Evolutionary conservation across 2,329 filamentous ascomycete species (phyloP).

Genomic region (Aaosphaeria pasadenensis): DNA sequence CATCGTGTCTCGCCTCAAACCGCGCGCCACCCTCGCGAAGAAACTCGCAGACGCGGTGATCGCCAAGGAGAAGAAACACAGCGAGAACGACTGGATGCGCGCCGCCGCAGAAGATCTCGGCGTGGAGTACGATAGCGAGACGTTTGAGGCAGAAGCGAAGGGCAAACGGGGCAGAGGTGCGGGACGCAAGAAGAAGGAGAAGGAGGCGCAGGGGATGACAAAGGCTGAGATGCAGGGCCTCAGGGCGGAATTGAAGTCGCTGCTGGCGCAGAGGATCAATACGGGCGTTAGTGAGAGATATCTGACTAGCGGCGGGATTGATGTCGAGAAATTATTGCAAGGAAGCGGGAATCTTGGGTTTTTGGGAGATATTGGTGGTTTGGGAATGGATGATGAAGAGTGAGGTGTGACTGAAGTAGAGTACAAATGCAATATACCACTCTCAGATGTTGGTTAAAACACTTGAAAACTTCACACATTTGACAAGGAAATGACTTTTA

Average conservation of each 20-base stretch:
- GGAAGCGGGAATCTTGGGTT: slow-evolving; percentile 60
- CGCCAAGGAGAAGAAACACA: slow-evolving; percentile 82
- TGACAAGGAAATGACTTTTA: neutral
- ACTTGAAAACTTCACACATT: neutral
- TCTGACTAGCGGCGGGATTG: slow-evolving; percentile 77
- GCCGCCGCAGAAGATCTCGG: slow-evolving; percentile 87
- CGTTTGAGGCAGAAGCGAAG: slow-evolving; percentile 62
- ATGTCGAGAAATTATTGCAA: slow-evolving; percentile 71
- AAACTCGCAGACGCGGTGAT: slow-evolving; percentile 77
- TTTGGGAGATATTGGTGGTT: slow-evolving; percentile 54
- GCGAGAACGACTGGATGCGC: slow-evolving; percentile 80
- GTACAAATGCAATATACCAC: neutral
- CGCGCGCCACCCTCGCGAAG: slow-evolving; percentile 78
- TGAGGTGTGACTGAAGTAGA: neutral
- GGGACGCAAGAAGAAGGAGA: slow-evolving; percentile 71
- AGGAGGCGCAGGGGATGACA: slow-evolving; percentile 62
- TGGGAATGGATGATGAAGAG: slow-evolving; percentile 8
- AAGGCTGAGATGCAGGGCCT: slow-evolving; percentile 72
- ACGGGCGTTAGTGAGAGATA: slow-evolving; percentile 85
- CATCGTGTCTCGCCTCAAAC: slow-evolving; percentile 71
- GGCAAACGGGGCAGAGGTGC: slow-evolving; percentile 63
- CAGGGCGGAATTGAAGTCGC: slow-evolving; percentile 67
- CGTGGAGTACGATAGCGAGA: slow-evolving; percentile 88
- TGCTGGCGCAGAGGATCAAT: slow-evolving; percentile 74
- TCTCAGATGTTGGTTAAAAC: no score